Evolutionary conservation across 1,284 basidiomycete species (phyloP).

Genomic region (Ustilago hordei): DNA sequence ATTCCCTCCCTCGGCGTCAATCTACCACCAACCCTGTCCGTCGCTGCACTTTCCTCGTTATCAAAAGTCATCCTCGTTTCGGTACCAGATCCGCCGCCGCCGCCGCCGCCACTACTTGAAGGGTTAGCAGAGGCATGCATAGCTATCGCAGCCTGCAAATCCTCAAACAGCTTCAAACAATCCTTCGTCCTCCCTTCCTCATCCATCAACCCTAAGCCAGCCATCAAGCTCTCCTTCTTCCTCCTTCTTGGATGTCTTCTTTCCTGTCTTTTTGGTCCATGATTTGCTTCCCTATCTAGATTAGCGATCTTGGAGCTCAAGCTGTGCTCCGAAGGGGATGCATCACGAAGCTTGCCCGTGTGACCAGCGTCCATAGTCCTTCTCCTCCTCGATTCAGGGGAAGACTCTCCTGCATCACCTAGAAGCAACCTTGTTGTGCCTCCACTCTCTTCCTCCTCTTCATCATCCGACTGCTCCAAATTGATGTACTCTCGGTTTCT

Average conservation of each 20-base stretch:
- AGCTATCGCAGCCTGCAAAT: constrained; percentile 44
- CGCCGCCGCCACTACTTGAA: constrained; percentile 14
- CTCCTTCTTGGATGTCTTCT: constrained; percentile 36
- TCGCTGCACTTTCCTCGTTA: not conserved
- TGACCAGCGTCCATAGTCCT: constrained; percentile 41
- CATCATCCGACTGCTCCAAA: constrained; percentile 28
- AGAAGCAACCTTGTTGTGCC: constrained; percentile 31
- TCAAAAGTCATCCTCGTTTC: constrained; percentile 15
- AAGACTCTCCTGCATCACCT: constrained; percentile 38
- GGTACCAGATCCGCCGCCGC: constrained; percentile 3
- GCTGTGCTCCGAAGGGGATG: constrained; percentile 17
- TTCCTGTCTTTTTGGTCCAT: constrained; percentile 19
- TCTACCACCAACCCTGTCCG: constrained; percentile 2
- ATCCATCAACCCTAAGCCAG: constrained; percentile 35
- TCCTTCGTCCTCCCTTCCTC: constrained; percentile 23
- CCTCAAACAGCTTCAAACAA: constrained; percentile 45
- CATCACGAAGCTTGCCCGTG: constrained; percentile 37
- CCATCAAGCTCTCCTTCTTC: constrained; percentile 46
- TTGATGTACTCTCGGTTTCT: constrained; percentile 17
- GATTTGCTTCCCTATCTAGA: not conserved
- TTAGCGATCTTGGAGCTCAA: not conserved
- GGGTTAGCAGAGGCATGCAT: constrained; percentile 24
- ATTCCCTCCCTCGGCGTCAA: constrained; percentile 42
- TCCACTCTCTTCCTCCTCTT: constrained; percentile 13
- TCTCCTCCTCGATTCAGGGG: constrained; percentile 41